Percentiles rank a stretch among this genome's conserved stretches.
Conservation (phyloP, 306 rosid genomes). For the Castanospermum australe region DNA sequence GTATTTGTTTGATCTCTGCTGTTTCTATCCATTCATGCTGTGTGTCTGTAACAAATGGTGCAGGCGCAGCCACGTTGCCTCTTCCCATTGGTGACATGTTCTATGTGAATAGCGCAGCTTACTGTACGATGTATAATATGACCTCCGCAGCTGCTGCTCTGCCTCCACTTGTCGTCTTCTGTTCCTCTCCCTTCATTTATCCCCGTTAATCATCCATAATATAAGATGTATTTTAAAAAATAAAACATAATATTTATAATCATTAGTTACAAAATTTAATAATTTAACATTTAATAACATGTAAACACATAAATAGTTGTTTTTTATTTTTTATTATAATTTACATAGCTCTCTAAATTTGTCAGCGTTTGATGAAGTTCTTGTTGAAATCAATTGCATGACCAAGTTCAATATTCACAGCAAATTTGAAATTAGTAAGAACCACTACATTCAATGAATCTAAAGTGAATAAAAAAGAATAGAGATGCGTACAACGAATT, state of each 20-base stretch:
- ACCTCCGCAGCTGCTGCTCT: not conserved
- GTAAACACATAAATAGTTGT: too few species aligned
- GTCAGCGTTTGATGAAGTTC: not conserved
- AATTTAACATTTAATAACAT: too few species aligned
- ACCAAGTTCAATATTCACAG: not conserved
- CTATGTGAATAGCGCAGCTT: not conserved
- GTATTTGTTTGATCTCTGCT: not conserved
- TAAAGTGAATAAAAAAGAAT: not conserved
- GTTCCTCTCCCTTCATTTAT: not conserved
- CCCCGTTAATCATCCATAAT: too few species aligned
- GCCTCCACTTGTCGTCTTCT: not conserved
- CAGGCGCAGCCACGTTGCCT: constrained; percentile 47
- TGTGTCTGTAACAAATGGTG: constrained; percentile 24
- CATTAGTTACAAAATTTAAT: too few species aligned
- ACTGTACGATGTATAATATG: constrained; percentile 19
- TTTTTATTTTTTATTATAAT: too few species aligned
- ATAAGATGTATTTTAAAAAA: too few species aligned
- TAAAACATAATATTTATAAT: too few species aligned
- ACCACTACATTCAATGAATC: constrained; percentile 14
- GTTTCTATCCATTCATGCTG: not conserved
- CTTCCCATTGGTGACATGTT: constrained; percentile 9
- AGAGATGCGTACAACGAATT: not conserved
- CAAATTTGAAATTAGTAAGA: not conserved
- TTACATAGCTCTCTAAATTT: too few species aligned
- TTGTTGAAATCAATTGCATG: not conserved